Percentiles rank a stretch among this genome's conserved stretches.
Conservation (phyloP, 23 red algal species). For the Gracilaria caudata region DNA sequence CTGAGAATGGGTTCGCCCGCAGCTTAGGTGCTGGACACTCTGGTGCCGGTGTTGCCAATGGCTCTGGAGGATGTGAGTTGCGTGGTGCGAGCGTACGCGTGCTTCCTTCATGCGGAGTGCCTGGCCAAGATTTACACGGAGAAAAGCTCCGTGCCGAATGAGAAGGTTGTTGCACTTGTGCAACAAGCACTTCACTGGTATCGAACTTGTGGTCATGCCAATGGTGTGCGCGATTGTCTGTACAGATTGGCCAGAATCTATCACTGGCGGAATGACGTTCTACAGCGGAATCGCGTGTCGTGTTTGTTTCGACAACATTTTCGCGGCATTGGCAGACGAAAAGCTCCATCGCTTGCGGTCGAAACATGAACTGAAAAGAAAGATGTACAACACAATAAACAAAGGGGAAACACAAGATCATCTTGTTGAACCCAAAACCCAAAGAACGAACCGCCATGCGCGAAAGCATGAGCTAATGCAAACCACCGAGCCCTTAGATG, state of each 20-base stretch:
- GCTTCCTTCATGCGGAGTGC: constrained; percentile 52
- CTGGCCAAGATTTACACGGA: not conserved
- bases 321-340: not conserved
- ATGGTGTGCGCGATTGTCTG: constrained; percentile 31
- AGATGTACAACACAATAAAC: too few relatives aligned
- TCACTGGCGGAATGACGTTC: constrained; percentile 41
- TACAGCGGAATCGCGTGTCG: constrained; percentile 10
- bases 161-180: constrained; percentile 27
- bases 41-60: constrained; percentile 18
- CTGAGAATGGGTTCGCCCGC: constrained; percentile 26
- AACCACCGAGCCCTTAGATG: too few relatives aligned
- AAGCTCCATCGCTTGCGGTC: constrained; percentile 17
- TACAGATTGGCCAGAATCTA: constrained; percentile 54
- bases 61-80: constrained; percentile 40
- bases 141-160: not conserved
- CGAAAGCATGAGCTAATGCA: too few relatives aligned
- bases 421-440: too few relatives aligned
- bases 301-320: constrained; percentile 26
- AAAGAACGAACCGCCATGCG: too few relatives aligned
- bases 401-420: not conserved
- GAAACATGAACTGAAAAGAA: constrained; percentile 25
- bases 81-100: constrained; percentile 30
- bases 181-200: constrained; percentile 6
- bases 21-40: not conserved
- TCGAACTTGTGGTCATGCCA: not conserved